These are phyloP conservation scores for Secale cereale DNA, from an alignment of 176 grass and related monocot species.

Conservation along the genomic window DNA sequence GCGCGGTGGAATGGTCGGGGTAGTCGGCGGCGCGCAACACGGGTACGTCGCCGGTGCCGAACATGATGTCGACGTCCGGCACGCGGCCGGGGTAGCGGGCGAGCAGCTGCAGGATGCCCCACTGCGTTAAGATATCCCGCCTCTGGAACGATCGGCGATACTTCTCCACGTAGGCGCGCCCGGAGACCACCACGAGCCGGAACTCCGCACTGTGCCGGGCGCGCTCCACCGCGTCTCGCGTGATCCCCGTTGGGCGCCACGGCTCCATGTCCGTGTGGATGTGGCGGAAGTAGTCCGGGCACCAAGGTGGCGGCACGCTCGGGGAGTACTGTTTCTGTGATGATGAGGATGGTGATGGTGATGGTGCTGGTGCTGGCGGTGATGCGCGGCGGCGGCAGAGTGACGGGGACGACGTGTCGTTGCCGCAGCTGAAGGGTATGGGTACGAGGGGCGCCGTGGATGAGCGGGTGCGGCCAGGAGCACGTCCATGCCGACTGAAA, in stretches of 20 bases:
- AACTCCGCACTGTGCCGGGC: constrained; percentile 35
- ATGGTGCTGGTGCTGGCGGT: neutral
- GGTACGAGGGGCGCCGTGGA: neutral
- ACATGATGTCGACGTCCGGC: constrained; percentile 83
- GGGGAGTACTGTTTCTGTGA: neutral
- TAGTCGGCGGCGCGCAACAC: constrained; percentile 11
- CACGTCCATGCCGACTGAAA: neutral
- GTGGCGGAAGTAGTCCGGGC: constrained; percentile 65
- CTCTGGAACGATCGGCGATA: constrained; percentile 54
- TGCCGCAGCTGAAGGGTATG: constrained; percentile 30
- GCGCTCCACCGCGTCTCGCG: constrained; percentile 33
- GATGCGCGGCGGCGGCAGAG: neutral
- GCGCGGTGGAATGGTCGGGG: constrained; percentile 7
- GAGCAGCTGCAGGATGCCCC: constrained; percentile 78
- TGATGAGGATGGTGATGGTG: neutral
- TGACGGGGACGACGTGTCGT: neutral
- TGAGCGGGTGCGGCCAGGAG: neutral
- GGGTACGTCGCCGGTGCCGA: constrained; percentile 64
- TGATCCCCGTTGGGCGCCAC: constrained; percentile 50
- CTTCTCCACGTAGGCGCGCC: constrained; percentile 55
- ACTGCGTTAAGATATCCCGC: constrained; percentile 63
- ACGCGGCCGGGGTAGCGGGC: constrained; percentile 60
- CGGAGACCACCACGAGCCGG: constrained; percentile 50
- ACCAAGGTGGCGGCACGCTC: neutral
- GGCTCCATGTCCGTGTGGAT: constrained; percentile 63